phyloP scores from a whole-genome alignment of 768 basidiomycete species.

The Termitomyces bulborhizus region DNA sequence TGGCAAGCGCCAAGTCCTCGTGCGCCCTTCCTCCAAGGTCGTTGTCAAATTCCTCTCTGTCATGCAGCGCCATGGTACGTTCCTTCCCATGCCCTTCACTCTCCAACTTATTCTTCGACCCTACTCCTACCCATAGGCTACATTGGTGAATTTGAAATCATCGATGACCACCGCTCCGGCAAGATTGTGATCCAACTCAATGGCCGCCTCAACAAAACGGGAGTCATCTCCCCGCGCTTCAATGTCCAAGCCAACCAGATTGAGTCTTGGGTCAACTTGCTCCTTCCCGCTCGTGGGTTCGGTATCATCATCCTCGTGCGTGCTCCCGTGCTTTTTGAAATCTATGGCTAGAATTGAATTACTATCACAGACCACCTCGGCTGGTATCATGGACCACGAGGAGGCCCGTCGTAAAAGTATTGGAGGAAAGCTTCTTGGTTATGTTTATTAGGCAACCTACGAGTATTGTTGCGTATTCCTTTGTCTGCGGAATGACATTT shows the following conservation, averaged over 20 bases:
- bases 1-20: constrained; percentile 98
- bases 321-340: constrained; percentile 5
- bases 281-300: constrained; percentile 94
- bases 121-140: constrained; percentile 52
- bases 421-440: constrained; percentile 91
- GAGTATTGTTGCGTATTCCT: not conserved
- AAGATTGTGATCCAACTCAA: constrained; percentile 99
- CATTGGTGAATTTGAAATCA: constrained; percentile 97
- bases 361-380: constrained; percentile 76
- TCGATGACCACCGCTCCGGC: constrained; percentile 97
- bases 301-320: constrained; percentile 91
- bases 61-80: constrained; percentile 97
- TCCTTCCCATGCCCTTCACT: not conserved
- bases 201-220: constrained; percentile 98
- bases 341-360: not conserved
- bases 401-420: constrained; percentile 98
- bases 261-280: constrained; percentile 93
- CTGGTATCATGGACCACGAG: constrained; percentile 98
- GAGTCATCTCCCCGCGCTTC: constrained; percentile 99
- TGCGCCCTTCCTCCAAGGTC: constrained; percentile 97
- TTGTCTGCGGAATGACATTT: not conserved
- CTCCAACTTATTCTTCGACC: not conserved
- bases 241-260: constrained; percentile 92
- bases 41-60: constrained; percentile 96
- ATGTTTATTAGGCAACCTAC: constrained; percentile 63